A percentile compares a stretch with the other conserved stretches of the same genome.
Evolutionary conservation across 2,329 filamentous ascomycete genomes (phyloP).

Genomic region (Fusarium napiforme): DNA sequence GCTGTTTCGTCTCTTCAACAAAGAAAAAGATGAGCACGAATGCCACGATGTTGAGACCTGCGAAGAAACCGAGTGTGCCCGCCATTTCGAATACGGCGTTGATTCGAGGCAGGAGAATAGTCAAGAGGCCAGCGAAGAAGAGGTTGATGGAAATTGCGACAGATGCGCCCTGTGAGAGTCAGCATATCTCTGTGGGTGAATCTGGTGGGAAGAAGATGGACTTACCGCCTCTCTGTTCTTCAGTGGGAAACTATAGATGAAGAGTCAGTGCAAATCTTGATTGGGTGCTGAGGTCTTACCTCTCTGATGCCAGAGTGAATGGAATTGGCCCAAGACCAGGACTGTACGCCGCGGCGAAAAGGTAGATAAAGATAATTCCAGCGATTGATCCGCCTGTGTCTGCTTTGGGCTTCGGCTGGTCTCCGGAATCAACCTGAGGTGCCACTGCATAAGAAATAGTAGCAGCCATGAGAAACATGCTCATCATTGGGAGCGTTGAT

Average conservation of each 20-base stretch:
- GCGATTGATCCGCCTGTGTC: neutral
- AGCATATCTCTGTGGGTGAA: neutral
- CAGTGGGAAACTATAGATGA: constrained; percentile 54
- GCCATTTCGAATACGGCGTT: constrained; percentile 41
- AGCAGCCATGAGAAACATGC: constrained; percentile 23
- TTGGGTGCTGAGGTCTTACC: neutral
- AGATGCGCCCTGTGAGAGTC: constrained; percentile 53
- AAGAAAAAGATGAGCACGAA: constrained; percentile 59
- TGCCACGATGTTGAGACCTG: constrained; percentile 57
- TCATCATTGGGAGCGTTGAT: constrained; percentile 57
- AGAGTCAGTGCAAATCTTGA: neutral
- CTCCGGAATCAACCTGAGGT: constrained; percentile 15
- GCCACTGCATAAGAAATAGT: constrained; percentile 16
- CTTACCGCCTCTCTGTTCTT: constrained; percentile 58
- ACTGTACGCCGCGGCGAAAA: constrained; percentile 56
- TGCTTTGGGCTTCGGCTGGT: neutral
- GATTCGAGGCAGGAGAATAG: constrained; percentile 54
- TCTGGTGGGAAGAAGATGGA: neutral
- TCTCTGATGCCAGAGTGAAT: constrained; percentile 61
- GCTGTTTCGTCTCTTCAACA: constrained; percentile 60
- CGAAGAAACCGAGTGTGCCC: constrained; percentile 56
- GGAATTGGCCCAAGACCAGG: constrained; percentile 57
- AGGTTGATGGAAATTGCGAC: constrained; percentile 61
- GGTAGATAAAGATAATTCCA: constrained; percentile 33
- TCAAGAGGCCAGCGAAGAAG: constrained; percentile 58